Conservation (phyloP, 2,329 filamentous ascomycete genomes). For the Phialophora expanda region DNA sequence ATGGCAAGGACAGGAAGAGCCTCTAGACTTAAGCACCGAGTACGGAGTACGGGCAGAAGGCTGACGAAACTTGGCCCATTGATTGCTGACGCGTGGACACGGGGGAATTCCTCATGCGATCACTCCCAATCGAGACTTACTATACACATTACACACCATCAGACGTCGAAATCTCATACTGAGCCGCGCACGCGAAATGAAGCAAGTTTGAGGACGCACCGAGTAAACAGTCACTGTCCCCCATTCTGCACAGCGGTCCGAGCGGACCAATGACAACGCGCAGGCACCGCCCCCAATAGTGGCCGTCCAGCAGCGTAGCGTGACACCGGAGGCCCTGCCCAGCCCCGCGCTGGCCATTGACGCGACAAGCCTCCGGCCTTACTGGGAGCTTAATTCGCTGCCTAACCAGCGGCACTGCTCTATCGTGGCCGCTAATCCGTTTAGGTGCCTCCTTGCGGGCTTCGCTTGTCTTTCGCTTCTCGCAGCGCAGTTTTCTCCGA, state of each 20-base stretch:
- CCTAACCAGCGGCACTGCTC: no score
- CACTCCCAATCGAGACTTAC: background rate
- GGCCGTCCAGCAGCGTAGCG: background rate
- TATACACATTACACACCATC: background rate
- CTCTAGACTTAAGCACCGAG: no score
- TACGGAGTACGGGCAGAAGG: no score
- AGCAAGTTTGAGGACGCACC: background rate
- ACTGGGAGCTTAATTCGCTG: constrained; percentile 1
- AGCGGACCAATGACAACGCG: background rate
- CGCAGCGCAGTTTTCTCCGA: background rate
- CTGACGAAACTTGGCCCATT: no score
- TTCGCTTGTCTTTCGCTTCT: constrained; percentile 2
- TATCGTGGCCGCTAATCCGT: constrained; percentile 6
- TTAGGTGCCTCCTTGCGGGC: constrained; percentile 7
- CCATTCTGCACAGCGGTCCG: constrained; percentile 6
- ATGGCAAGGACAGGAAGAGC: no score
- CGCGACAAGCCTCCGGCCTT: background rate
- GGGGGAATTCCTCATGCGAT: no score
- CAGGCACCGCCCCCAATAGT: constrained; percentile 6
- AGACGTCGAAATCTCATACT: background rate
- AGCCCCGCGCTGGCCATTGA: background rate
- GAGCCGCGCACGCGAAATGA: background rate
- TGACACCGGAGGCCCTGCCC: background rate
- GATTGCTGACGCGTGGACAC: no score
- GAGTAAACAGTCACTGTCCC: background rate